phyloP scores from a whole-genome alignment of 371 early-diverging fungal species.

The Mucor lusitanicus region DNA sequence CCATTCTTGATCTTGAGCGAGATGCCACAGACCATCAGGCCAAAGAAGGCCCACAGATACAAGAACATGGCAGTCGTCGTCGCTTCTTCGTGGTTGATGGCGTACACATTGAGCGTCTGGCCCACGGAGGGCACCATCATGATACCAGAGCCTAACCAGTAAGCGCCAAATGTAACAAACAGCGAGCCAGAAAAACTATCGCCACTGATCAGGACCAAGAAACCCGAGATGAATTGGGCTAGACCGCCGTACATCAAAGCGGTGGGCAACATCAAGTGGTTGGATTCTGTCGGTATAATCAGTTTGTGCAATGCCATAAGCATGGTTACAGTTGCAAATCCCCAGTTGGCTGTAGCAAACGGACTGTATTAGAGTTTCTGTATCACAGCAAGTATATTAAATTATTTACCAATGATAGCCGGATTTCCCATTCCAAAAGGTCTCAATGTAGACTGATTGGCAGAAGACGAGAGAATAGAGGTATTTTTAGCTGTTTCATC shows the following conservation, averaged over 20 bases:
- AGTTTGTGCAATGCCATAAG: constrained; percentile 18
- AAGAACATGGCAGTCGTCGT: constrained; percentile 32
- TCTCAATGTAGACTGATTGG: not conserved
- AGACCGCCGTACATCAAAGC: constrained; percentile 21
- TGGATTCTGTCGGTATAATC: constrained; percentile 9
- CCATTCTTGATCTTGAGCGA: constrained; percentile 38
- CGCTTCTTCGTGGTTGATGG: constrained; percentile 23
- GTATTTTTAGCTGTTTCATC: not conserved
- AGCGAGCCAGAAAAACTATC: constrained; percentile 44
- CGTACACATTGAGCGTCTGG: constrained; percentile 27
- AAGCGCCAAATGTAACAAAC: constrained; percentile 40
- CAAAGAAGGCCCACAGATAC: constrained; percentile 40
- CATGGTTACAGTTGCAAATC: constrained; percentile 14
- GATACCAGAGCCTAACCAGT: constrained; percentile 18
- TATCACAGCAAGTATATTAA: not conserved
- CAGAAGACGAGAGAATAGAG: not conserved
- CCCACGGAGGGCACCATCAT: constrained; percentile 37
- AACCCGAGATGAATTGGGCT: constrained; percentile 36
- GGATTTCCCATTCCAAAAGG: constrained; percentile 14
- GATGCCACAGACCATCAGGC: constrained; percentile 27
- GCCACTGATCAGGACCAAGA: constrained; percentile 38
- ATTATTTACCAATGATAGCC: constrained; percentile 12
- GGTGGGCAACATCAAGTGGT: constrained; percentile 10
- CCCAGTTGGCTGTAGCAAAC: constrained; percentile 8
- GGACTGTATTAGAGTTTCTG: not conserved